A percentile compares a stretch with the other conserved stretches of the same genome.
These are phyloP conservation scores for Glaciozyma antarctica DNA, from an alignment of 768 basidiomycete genomes.

Conservation along the genomic window DNA sequence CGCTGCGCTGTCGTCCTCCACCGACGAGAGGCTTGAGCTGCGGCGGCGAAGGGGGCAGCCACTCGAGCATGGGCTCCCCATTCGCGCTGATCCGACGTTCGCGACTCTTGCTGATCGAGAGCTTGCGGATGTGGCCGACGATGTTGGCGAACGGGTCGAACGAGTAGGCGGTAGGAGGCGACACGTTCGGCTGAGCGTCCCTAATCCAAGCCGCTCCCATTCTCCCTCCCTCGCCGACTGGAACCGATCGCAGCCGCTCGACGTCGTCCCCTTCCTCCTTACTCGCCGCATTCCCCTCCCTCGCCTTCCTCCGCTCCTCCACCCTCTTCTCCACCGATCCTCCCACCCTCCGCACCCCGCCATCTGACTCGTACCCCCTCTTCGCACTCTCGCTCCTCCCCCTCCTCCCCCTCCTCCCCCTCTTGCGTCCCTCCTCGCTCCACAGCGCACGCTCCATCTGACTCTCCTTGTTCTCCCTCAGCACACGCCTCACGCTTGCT, in stretches of 20 bases:
- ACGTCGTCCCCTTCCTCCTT: not conserved
- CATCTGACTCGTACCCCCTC: not conserved
- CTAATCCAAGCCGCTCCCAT: not conserved
- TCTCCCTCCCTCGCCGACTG: slow-evolving; percentile 12
- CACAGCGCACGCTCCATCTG: not conserved
- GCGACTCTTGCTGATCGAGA: not conserved
- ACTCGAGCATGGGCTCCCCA: no score
- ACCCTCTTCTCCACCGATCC: not conserved
- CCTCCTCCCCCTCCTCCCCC: not conserved
- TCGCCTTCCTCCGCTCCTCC: not conserved
- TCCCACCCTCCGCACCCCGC: not conserved
- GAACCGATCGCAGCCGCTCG: not conserved
- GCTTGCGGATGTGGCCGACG: not conserved
- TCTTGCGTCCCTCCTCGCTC: not conserved
- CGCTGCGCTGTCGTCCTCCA: no score
- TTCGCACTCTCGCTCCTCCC: not conserved
- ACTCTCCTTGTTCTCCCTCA: slow-evolving; percentile 17
- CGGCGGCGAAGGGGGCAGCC: no score
- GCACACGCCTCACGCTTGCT: slow-evolving; percentile 12
- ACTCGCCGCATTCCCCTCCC: no score
- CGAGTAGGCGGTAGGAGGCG: slow-evolving; percentile 16
- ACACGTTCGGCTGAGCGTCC: not conserved
- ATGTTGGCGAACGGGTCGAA: slow-evolving; percentile 21
- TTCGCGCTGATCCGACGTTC: no score
- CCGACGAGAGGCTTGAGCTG: no score